A percentile compares a stretch with the other conserved stretches of the same genome.
phyloP scores from a whole-genome alignment of 345 rosid genomes.

The Brassica cretica region DNA sequence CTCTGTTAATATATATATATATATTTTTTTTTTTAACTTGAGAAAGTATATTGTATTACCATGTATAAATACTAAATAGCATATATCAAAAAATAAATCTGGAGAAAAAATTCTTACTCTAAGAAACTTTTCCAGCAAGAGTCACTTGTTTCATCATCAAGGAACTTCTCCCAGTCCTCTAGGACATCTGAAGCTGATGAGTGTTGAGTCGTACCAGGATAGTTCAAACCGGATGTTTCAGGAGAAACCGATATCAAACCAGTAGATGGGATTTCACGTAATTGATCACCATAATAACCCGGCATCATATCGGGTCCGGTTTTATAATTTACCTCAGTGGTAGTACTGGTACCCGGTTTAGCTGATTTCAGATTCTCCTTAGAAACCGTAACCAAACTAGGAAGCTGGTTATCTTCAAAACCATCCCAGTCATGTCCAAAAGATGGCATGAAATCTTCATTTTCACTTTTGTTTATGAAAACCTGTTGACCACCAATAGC shows the following conservation, averaged over 20 bases:
- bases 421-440: slow-evolving; percentile 26
- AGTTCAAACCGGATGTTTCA: slow-evolving; percentile 25
- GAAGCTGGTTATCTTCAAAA: slow-evolving; percentile 46
- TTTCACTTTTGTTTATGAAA: slow-evolving; percentile 24
- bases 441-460: slow-evolving; percentile 27
- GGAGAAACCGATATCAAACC: slow-evolving; percentile 43
- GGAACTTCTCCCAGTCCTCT: slow-evolving; percentile 64
- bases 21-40: not conserved
- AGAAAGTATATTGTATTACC: not conserved
- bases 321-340: slow-evolving; percentile 14
- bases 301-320: slow-evolving; percentile 5
- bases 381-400: slow-evolving; percentile 43
- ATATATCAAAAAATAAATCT: not conserved
- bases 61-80: not conserved
- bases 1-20: not conserved
- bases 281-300: slow-evolving; percentile 18
- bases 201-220: slow-evolving; percentile 29
- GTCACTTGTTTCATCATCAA: slow-evolving; percentile 57
- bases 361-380: slow-evolving; percentile 15
- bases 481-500: slow-evolving; percentile 2
- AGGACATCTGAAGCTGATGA: slow-evolving; percentile 36
- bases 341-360: slow-evolving; percentile 28
- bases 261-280: slow-evolving; percentile 29
- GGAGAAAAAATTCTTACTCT: slow-evolving; percentile 41
- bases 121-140: slow-evolving; percentile 72